Conservation (phyloP, 148 eudicot genomes). For the Chenopodium quinoa region DNA sequence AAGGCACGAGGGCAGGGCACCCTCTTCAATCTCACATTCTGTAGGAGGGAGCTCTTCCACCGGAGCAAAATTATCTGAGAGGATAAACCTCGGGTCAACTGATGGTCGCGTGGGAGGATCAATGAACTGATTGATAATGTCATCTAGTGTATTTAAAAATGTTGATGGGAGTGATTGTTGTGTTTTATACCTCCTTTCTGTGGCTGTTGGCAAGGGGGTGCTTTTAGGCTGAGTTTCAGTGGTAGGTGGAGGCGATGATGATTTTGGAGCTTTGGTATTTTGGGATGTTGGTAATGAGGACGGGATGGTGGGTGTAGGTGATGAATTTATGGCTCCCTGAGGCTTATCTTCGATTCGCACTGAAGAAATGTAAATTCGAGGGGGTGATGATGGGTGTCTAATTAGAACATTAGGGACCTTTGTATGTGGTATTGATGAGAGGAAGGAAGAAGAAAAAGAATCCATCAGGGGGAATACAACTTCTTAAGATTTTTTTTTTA, state of each 20-base stretch:
- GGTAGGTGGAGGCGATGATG: slow-evolving; percentile 17
- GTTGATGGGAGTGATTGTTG: slow-evolving; percentile 16
- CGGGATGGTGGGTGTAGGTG: background rate
- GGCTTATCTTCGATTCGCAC: slow-evolving; percentile 19
- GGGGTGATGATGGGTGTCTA: slow-evolving; percentile 12
- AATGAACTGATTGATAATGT: slow-evolving; percentile 47
- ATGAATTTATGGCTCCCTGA: background rate
- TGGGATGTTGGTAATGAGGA: background rate
- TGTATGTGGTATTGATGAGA: slow-evolving; percentile 19
- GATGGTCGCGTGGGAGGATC: slow-evolving; percentile 55
- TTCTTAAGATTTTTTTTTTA: background rate
- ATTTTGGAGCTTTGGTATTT: background rate
- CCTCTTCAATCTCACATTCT: slow-evolving; percentile 46
- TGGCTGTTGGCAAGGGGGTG: background rate
- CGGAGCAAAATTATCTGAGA: slow-evolving; percentile 69
- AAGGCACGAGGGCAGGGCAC: slow-evolving; percentile 55
- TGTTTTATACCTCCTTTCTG: background rate
- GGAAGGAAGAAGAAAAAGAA: slow-evolving; percentile 23
- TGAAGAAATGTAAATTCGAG: slow-evolving; percentile 13
- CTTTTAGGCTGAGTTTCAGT: background rate
- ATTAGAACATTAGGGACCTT: slow-evolving; percentile 15
- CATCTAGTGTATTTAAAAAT: slow-evolving; percentile 46
- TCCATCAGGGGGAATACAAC: slow-evolving; percentile 18
- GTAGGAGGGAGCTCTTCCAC: slow-evolving; percentile 69
- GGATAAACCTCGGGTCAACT: slow-evolving; percentile 53